phyloP scores from a whole-genome alignment of 441 rosid genomes.

The Brassica balearica region DNA sequence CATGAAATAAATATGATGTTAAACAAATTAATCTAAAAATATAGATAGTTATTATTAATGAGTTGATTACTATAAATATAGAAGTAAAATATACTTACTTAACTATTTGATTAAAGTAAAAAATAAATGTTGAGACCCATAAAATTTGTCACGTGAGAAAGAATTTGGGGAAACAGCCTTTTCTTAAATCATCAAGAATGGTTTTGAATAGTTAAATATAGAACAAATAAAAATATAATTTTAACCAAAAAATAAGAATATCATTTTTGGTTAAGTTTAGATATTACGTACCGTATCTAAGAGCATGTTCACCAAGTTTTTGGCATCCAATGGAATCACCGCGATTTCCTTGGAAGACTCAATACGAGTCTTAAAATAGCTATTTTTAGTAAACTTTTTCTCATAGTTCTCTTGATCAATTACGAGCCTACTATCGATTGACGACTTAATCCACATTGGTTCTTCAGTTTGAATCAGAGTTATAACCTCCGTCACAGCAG shows the following conservation, averaged over 20 bases:
- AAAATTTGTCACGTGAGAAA: background rate
- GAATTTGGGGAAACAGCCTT: background rate
- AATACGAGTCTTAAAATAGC: constrained; percentile 46
- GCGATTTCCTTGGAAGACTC: constrained; percentile 63
- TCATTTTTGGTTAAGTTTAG: background rate
- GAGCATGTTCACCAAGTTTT: constrained; percentile 50
- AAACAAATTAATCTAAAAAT: background rate
- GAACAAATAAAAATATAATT: background rate
- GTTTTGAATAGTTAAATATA: background rate
- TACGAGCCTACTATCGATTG: constrained; percentile 46
- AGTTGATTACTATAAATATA: too few species aligned
- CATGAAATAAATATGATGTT: background rate
- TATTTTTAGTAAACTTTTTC: constrained; percentile 44
- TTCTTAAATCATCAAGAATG: too few species aligned
- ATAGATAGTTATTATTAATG: too few species aligned
- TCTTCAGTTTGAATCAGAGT: constrained; percentile 52
- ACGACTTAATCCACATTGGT: constrained; percentile 61
- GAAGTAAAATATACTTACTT: background rate
- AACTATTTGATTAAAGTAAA: background rate
- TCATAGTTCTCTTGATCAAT: constrained; percentile 53
- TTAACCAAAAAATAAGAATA: background rate
- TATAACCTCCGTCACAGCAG: constrained; percentile 55
- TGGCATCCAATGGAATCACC: constrained; percentile 46
- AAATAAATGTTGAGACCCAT: background rate
- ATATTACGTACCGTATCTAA: constrained; percentile 50